Base-by-base conservation (phyloP, 192 early-diverging fungal species). In the Coemansia sp. region DNA sequence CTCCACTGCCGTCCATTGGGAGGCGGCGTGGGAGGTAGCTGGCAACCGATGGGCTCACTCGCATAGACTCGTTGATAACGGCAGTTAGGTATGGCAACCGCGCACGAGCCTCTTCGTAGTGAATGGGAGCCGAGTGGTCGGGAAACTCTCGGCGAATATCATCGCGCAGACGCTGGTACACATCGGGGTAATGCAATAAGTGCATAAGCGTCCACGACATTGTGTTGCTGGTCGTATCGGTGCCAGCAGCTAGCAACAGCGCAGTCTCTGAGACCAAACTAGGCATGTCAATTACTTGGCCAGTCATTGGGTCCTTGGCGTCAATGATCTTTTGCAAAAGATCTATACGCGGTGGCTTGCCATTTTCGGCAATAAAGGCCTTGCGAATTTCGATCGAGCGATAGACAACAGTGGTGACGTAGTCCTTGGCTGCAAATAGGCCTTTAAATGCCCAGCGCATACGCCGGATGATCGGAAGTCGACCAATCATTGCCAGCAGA, bases 171-270 rank as follows among this genome's bases (percentile, higher is more conserved):
- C 63, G 69, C 0, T 57, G 3, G 39, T 73, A 46, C 10, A 76
- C 37, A 1, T 50, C 17, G 0, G 85, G 85, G 39, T 75, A 39
- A 45, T 76, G 42, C 41, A 86, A 62, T 32, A 86, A 39, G 27
- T 70, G 65, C 66, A 78, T 73, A 1, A 74, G 19, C 4, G 77
- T 69, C 71, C 69, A 86, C 2, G 64, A 41, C 27, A 83, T 39
- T 38, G 80, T 79, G 51, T 74, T 80, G 75, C 77, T 80, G 27
- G 80, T 75, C 0, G 85, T 86, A 34, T 86, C 85, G 29, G 80
- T 79, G 17, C 85, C 85, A 0, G 80, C 80, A 0, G 71, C 45
- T 31, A 86, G 65, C 21, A 80, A 53, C n/a, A 83, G 58, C 1
- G 57, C 14, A 0, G 76, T 62, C 32, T 86, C 81, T 0, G 70